Conservation (phyloP, 1,284 basidiomycete species). For the Ganoderma leucocontextum region DNA sequence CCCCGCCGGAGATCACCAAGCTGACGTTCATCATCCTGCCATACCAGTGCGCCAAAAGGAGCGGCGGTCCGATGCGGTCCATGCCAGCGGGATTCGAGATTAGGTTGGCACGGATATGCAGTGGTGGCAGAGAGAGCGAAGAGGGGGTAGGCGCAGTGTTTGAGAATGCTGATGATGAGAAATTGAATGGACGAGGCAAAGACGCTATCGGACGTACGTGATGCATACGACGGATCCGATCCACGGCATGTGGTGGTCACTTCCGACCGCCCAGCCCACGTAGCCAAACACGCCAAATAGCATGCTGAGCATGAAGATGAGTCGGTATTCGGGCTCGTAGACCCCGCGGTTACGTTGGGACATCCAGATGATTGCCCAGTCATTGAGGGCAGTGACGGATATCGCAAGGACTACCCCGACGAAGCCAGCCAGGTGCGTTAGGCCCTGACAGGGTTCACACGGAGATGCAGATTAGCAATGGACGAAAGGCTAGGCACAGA, state of each 20-base stretch:
- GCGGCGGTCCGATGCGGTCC: too few species aligned
- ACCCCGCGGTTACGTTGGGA: slow-evolving; percentile 52
- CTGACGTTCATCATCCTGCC: slow-evolving; percentile 46
- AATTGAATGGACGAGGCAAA: background rate
- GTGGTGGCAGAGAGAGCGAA: too few species aligned
- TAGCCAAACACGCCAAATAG: slow-evolving; percentile 54
- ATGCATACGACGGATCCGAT: slow-evolving; percentile 53
- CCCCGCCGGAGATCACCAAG: slow-evolving; percentile 49
- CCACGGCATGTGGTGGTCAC: slow-evolving; percentile 52
- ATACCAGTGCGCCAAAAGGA: background rate
- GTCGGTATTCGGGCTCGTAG: slow-evolving; percentile 57
- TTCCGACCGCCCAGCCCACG: slow-evolving; percentile 55
- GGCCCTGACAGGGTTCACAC: slow-evolving; percentile 35
- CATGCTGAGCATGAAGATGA: slow-evolving; percentile 52
- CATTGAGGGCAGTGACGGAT: slow-evolving; percentile 48
- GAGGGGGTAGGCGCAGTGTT: too few species aligned
- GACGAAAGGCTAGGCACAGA: background rate
- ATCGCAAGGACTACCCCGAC: slow-evolving; percentile 52
- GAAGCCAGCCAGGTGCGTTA: slow-evolving; percentile 53
- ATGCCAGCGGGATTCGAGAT: too few species aligned
- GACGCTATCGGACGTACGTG: slow-evolving; percentile 40
- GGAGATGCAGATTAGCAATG: background rate
- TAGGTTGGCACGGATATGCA: too few species aligned
- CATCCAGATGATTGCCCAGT: slow-evolving; percentile 52
- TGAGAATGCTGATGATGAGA: too few species aligned